These are phyloP conservation scores for Yarrowia divulgata DNA, from an alignment of 805 yeast species.

Conservation along the genomic window DNA sequence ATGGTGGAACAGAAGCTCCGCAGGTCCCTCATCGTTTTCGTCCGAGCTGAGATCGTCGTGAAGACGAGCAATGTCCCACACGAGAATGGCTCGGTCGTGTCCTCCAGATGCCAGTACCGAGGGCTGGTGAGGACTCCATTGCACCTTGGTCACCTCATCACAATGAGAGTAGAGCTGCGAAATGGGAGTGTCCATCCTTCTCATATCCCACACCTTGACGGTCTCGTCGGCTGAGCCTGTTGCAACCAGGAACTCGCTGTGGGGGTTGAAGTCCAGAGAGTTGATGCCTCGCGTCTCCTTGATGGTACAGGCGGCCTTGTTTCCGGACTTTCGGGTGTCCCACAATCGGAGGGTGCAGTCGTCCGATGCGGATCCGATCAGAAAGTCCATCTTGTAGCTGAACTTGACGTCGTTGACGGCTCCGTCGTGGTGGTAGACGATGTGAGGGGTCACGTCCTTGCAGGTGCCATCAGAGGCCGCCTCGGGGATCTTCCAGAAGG, in stretches of 20 bases:
- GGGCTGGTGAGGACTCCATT: conserved; percentile 61
- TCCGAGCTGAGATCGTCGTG: conserved; percentile 62
- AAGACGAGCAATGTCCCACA: conserved; percentile 75
- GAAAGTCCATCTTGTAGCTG: conserved; percentile 54
- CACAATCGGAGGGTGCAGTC: conserved; percentile 67
- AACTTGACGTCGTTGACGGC: conserved; percentile 73
- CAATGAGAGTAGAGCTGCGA: conserved; percentile 74
- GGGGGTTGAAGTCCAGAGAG: conserved; percentile 70
- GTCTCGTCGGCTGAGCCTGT: conserved; percentile 81
- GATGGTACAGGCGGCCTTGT: conserved; percentile 51
- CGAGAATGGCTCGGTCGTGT: conserved; percentile 71
- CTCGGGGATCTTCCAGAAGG: conserved; percentile 64
- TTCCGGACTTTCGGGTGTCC: conserved; percentile 58
- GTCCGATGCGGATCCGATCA: conserved; percentile 77
- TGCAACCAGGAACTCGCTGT: conserved; percentile 61
- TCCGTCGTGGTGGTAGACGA: conserved; percentile 60
- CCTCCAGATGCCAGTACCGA: conserved; percentile 63
- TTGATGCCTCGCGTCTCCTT: conserved; percentile 69
- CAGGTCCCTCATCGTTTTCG: conserved; percentile 69
- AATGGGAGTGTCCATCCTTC: conserved; percentile 65
- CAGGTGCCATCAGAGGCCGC: conserved; percentile 19
- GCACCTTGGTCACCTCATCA: conserved; percentile 61
- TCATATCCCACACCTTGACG: conserved; percentile 76
- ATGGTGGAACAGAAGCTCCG: conserved; percentile 78
- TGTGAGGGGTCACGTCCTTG: conserved; percentile 53